Base-by-base conservation (phyloP, 1,284 basidiomycete genomes). In the Cutaneotrichosporon sp. region DNA sequence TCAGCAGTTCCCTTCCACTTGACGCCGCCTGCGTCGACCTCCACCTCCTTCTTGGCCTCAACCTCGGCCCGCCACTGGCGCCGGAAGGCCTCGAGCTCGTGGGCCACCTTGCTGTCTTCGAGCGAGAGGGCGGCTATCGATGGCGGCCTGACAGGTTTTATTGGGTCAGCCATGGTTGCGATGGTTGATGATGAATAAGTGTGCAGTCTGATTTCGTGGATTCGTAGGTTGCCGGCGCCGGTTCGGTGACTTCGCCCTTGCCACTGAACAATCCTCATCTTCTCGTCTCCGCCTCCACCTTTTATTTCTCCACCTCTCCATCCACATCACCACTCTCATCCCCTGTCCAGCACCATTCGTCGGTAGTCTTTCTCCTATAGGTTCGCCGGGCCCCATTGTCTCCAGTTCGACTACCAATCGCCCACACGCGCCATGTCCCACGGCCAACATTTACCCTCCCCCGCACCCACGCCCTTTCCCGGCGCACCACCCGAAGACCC, bases 11-110 rank as follows among this genome's bases (percentile, higher is more conserved):
- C 53, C 47, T 67, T 64, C 62, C 63, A 67, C 31, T 22, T 65
- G 18, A 65, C 63, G 26, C 64, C 56, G 26, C 58, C 63, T 2
- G 57, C 61, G 46, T 58, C 53, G 42, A 56, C 62, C 49, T 51
- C 64, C 4, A 52, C 18, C 36, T 40, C 59, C 8, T 65, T 61
- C 42, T 61, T 58, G 21, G 53, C 55, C 13, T 69, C 68, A 2
- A 89, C 85, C 76, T 89, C 91, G 56, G 84, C 84, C 65, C 84
- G 85, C 90, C 90, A 94, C 81, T 86, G 85, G 64, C 86, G 84
- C 75, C 90, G 85, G 78, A 94, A 91, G 52, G 80, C 77, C 13
- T 83, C 85, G 64, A 92, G 85, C 69, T 88, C 87, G 5, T 86
- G 84, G 11, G 52, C 66, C 2, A 56, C 60, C 1, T n/a, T 56